Evolutionary conservation across 805 yeast genomes (phyloP).

Genomic region (Vanderwaltozyma tropicalis): DNA sequence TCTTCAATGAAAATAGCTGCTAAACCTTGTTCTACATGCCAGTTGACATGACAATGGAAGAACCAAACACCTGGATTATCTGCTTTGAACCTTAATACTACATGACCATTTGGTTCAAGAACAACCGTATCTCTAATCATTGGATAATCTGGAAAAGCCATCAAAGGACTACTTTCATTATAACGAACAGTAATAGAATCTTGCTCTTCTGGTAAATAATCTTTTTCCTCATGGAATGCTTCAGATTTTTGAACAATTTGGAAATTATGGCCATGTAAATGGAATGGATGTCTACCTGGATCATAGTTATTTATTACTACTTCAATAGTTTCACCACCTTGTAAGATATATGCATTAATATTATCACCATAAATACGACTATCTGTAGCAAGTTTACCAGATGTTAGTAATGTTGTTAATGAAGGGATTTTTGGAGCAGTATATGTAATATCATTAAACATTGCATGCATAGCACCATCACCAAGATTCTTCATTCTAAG

Average conservation of each 20-base stretch:
- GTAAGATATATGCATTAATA: constrained; percentile 52
- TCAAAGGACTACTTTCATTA: constrained; percentile 34
- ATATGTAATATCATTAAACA: constrained; percentile 59
- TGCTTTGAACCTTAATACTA: constrained; percentile 79
- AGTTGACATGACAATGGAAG: constrained; percentile 98
- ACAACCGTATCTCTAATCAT: constrained; percentile 75
- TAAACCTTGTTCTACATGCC: constrained; percentile 95
- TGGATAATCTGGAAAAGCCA: constrained; percentile 52
- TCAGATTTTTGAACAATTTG: constrained; percentile 48
- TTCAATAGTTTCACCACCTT: constrained; percentile 56
- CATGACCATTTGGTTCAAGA: constrained; percentile 74
- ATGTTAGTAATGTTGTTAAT: constrained; percentile 48
- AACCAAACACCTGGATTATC: constrained; percentile 97
- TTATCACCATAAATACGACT: constrained; percentile 63
- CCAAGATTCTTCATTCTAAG: constrained; percentile 59
- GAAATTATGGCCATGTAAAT: constrained; percentile 64
- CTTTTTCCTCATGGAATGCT: constrained; percentile 39
- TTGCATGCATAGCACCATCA: constrained; percentile 68
- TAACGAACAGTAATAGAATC: constrained; percentile 39
- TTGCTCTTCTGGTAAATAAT: constrained; percentile 14
- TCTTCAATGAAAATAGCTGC: constrained; percentile 76
- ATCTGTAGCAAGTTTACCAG: constrained; percentile 48
- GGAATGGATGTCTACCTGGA: constrained; percentile 72
- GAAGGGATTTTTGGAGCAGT: constrained; percentile 65
- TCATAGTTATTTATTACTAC: constrained; percentile 71